Evolutionary conservation across 2,329 filamentous ascomycete genomes (phyloP).

Genomic region (Ilyonectria destructans): DNA sequence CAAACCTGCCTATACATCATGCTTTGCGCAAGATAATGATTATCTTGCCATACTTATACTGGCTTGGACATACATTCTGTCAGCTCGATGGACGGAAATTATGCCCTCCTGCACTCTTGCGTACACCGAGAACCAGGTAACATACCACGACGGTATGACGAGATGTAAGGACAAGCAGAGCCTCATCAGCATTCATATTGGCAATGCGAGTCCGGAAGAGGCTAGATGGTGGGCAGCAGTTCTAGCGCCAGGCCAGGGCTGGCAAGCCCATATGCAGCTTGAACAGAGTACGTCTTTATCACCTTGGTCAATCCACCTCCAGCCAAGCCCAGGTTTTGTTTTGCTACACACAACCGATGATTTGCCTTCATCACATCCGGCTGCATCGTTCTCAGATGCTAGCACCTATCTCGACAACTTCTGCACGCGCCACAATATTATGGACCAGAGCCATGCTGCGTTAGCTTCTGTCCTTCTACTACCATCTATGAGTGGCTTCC

Average conservation of each 20-base stretch:
- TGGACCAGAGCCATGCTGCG: constrained; percentile 11
- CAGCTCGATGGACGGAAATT: constrained; percentile 12
- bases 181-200: constrained; percentile 3
- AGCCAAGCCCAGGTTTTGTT: constrained; percentile 5
- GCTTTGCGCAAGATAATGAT: constrained; percentile 2
- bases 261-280: constrained; percentile 10
- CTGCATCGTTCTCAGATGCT: constrained; percentile 16
- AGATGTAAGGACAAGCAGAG: not conserved
- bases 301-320: constrained; percentile 13
- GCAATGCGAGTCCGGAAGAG: constrained; percentile 10
- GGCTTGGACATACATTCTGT: constrained; percentile 20
- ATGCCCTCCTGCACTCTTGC: constrained; percentile 5
- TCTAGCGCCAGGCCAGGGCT: constrained; percentile 20
- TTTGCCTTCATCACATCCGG: constrained; percentile 5
- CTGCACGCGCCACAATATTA: constrained; percentile 3
- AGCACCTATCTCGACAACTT: constrained; percentile 16
- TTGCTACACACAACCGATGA: constrained; percentile 8
- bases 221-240: constrained; percentile 18
- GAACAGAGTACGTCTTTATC: constrained; percentile 4
- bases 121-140: constrained; percentile 12
- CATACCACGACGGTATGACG: not conserved
- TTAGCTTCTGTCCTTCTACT: constrained; percentile 20
- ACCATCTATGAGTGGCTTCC: constrained; percentile 1
- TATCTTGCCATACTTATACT: constrained; percentile 11
- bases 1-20: not conserved